Conservation (phyloP, 2,329 filamentous ascomycete genomes). For the Diplocarpon mali region DNA sequence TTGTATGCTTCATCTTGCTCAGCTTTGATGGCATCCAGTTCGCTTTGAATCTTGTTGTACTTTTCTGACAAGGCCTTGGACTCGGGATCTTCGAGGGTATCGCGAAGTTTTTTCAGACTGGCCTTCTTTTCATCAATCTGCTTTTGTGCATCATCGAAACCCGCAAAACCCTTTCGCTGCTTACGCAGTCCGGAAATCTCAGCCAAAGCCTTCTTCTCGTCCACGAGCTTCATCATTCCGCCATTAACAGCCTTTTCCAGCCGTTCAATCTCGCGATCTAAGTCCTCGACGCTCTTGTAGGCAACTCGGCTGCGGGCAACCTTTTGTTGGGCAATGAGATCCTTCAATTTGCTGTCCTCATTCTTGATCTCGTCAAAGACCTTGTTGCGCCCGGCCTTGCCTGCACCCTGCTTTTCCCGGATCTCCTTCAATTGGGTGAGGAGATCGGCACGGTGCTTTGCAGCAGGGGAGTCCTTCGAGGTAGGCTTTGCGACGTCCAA, state of each 20-base stretch:
- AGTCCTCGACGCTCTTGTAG: conserved; percentile 80
- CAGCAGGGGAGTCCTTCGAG: conserved; percentile 69
- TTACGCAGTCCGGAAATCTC: conserved; percentile 79
- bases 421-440: conserved; percentile 74
- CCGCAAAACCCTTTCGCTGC: conserved; percentile 80
- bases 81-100: conserved; percentile 83
- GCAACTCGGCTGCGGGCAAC: conserved; percentile 65
- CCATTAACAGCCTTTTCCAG: conserved; percentile 80
- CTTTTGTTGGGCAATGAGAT: conserved; percentile 79
- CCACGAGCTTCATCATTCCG: conserved; percentile 88
- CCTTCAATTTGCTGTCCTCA: conserved; percentile 80
- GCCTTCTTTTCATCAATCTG: conserved; percentile 77
- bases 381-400: conserved; percentile 69
- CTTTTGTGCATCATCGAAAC: conserved; percentile 78
- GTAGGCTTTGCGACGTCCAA: conserved; percentile 73
- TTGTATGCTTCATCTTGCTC: conserved; percentile 89
- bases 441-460: conserved; percentile 78
- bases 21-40: conserved; percentile 82
- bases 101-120: conserved; percentile 81
- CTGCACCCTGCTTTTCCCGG: conserved; percentile 72
- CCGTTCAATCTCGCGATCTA: conserved; percentile 70
- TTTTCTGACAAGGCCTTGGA: conserved; percentile 77
- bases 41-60: conserved; percentile 74
- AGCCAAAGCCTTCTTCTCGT: conserved; percentile 86
- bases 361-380: conserved; percentile 87